Percentiles rank a stretch among this genome's conserved stretches.
phyloP scores from a whole-genome alignment of 208 protist genomes.

The Crithidia brevicula region DNA sequence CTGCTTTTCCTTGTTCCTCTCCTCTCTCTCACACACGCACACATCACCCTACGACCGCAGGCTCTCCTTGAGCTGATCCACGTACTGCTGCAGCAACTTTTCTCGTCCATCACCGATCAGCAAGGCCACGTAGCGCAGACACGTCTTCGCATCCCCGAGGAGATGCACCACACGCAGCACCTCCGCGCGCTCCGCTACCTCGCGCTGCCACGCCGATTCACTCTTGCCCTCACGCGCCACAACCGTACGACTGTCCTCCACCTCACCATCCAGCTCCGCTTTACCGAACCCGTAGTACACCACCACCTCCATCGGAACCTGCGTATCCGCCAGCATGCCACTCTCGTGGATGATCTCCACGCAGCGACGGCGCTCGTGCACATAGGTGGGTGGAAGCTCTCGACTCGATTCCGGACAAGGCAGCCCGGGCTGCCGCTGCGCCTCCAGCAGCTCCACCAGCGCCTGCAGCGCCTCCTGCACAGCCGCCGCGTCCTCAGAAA shows the following conservation, averaged over 20 bases:
- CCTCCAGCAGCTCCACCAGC: constrained; percentile 61
- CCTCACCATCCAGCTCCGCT: constrained; percentile 51
- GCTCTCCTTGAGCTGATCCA: constrained; percentile 61
- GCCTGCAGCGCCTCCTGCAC: constrained; percentile 70
- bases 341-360: constrained; percentile 61
- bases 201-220: constrained; percentile 9
- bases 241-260: constrained; percentile 20
- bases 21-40: no score
- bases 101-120: constrained; percentile 66
- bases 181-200: constrained; percentile 45
- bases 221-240: constrained; percentile 15
- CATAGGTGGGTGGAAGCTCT: constrained; percentile 45
- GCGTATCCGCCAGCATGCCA: constrained; percentile 76
- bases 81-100: constrained; percentile 65
- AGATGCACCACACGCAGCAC: constrained; percentile 62
- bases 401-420: constrained; percentile 33
- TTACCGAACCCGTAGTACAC: constrained; percentile 60
- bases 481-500: constrained; percentile 50
- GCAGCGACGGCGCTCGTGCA: constrained; percentile 68
- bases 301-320: constrained; percentile 69
- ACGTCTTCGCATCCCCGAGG: constrained; percentile 83
- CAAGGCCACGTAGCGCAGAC: constrained; percentile 69
- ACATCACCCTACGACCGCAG: constrained; percentile 22
- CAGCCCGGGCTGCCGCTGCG: constrained; percentile 40
- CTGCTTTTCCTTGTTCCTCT: neutral